Evolutionary conservation across 1,139 yeast genomes (phyloP).

Genomic region (Suhomyces ambrosiae): DNA sequence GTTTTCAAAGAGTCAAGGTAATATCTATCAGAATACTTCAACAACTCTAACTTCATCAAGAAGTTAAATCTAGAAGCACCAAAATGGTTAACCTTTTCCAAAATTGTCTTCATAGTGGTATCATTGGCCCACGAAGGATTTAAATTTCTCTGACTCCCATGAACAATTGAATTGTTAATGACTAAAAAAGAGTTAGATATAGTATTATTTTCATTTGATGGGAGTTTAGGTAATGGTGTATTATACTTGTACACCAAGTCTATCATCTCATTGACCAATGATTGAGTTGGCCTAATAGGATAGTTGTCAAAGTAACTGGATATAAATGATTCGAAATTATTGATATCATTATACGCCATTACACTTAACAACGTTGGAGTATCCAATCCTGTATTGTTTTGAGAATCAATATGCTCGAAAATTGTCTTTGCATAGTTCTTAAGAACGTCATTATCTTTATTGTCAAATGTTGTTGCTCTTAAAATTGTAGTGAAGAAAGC

Average conservation of each 20-base stretch:
- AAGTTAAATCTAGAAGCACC: constrained; percentile 12
- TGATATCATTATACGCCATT: constrained; percentile 4
- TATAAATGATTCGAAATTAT: constrained; percentile 8
- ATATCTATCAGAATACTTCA: constrained; percentile 7
- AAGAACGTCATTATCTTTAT: constrained; percentile 1
- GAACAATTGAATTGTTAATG: constrained; percentile 10
- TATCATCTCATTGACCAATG: constrained; percentile 3
- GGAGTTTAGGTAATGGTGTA: constrained; percentile 8
- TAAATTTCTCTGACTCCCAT: constrained; percentile 1
- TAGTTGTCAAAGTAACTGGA: constrained; percentile 5
- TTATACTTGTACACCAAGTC: constrained; percentile 1
- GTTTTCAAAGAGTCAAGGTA: constrained; percentile 5
- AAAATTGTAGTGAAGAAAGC: constrained; percentile 5
- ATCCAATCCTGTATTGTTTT: constrained; percentile 1
- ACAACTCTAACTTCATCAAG: constrained; percentile 8
- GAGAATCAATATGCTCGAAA: constrained; percentile 4
- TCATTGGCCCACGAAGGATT: constrained; percentile 6
- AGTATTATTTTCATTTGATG: not conserved
- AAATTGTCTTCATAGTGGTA: constrained; percentile 1
- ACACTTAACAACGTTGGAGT: constrained; percentile 6
- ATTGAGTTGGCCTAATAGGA: constrained; percentile 2
- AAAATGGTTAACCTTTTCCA: constrained; percentile 7
- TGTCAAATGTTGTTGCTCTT: constrained; percentile 1
- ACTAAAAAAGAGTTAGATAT: constrained; percentile 7
- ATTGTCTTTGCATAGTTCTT: constrained; percentile 7